phyloP scores from a whole-genome alignment of 257 asterid genomes.

The Petunia axillaris region DNA sequence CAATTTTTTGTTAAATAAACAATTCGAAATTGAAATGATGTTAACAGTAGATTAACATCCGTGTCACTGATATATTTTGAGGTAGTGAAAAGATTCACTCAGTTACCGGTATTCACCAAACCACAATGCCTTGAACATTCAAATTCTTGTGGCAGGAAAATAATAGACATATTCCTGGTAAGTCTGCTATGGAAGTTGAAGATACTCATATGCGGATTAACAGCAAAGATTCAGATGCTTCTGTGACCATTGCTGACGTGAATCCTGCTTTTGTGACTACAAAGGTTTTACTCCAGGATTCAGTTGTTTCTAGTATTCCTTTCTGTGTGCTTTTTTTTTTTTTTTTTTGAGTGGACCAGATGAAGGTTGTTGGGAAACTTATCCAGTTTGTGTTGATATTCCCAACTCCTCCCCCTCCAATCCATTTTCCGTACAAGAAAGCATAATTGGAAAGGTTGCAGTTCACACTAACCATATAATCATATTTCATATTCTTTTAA shows the following conservation, averaged over 20 bases:
- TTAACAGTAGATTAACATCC: neutral
- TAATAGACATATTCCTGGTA: conserved; percentile 44
- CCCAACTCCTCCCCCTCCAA: too few species aligned
- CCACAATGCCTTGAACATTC: conserved; percentile 25
- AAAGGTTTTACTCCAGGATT: conserved; percentile 52
- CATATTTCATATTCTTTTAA: too few species aligned
- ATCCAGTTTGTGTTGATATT: neutral
- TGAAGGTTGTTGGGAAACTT: neutral
- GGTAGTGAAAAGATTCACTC: neutral
- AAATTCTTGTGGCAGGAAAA: conserved; percentile 54
- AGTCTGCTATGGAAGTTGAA: conserved; percentile 42
- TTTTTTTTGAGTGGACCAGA: neutral
- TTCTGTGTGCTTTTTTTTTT: too few species aligned
- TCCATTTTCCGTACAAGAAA: neutral
- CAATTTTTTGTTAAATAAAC: neutral
- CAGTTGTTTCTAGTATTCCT: conserved; percentile 1
- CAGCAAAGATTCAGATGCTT: conserved; percentile 36
- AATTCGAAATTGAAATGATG: conserved; percentile 11
- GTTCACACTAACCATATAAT: too few species aligned
- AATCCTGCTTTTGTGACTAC: conserved; percentile 39
- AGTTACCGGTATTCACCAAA: neutral
- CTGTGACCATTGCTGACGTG: neutral
- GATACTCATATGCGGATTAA: conserved; percentile 35
- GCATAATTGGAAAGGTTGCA: neutral
- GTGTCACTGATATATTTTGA: neutral